Percentiles rank a stretch among this genome's conserved stretches.
Conservation (phyloP, 108 stramenopile genomes). For the Pseudonitzschia multiseries region DNA sequence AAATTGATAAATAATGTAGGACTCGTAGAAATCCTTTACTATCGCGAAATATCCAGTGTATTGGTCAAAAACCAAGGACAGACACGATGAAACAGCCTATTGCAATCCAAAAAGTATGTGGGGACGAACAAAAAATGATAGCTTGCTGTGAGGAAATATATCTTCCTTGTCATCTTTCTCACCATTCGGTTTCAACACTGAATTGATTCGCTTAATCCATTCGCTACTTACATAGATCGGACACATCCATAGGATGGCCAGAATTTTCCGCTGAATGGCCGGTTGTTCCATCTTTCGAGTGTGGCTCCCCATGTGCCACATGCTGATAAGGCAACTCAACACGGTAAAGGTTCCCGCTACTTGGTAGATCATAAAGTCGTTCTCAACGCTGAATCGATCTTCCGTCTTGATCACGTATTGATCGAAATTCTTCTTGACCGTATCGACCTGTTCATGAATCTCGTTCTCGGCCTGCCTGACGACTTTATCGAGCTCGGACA, state of each 20-base stretch:
- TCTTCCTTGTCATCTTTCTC: no score
- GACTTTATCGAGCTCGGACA: slow-evolving; percentile 39
- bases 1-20: slow-evolving; percentile 90
- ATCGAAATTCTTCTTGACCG: slow-evolving; percentile 67
- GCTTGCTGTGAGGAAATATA: not conserved
- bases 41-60: slow-evolving; percentile 84
- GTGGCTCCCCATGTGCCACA: slow-evolving; percentile 94
- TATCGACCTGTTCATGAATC: slow-evolving; percentile 51
- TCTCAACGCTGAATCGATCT: slow-evolving; percentile 91
- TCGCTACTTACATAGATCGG: slow-evolving; percentile 63
- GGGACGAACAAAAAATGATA: slow-evolving; percentile 38
- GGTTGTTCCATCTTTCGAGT: slow-evolving; percentile 82
- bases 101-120: slow-evolving; percentile 6
- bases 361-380: slow-evolving; percentile 91
- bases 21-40: slow-evolving; percentile 89
- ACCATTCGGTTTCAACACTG: not conserved
- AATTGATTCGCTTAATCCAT: slow-evolving; percentile 29
- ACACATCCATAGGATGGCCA: slow-evolving; percentile 94
- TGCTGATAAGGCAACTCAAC: slow-evolving; percentile 80
- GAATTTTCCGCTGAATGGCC: slow-evolving; percentile 78
- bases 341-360: slow-evolving; percentile 91
- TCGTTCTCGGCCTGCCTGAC: slow-evolving; percentile 50
- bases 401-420: slow-evolving; percentile 74
- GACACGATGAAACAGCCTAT: slow-evolving; percentile 77
- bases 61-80: slow-evolving; percentile 75